A percentile compares a stretch with the other conserved stretches of the same genome.
Evolutionary conservation across 164 flowering plant species (phyloP).

Genomic region (Liriodendron chinense): DNA sequence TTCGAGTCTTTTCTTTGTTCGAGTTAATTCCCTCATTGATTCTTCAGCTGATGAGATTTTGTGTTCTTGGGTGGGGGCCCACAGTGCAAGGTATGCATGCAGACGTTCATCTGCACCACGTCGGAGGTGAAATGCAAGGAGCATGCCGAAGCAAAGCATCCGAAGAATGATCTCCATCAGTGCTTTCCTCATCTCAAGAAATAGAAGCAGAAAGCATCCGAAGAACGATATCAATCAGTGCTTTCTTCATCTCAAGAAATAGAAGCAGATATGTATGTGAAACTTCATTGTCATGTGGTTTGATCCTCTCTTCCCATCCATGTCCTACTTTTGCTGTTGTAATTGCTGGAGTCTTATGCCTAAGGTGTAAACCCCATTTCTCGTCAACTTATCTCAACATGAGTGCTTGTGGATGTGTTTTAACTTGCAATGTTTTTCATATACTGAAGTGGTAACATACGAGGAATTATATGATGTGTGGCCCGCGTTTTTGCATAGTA

Average conservation of each 20-base stretch:
- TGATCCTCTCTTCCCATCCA: background rate
- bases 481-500: background rate
- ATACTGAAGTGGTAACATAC: background rate
- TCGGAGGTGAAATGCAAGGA: conserved; percentile 65
- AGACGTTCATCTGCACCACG: conserved; percentile 67
- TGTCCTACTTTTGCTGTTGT: background rate
- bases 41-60: background rate
- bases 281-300: background rate
- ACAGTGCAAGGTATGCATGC: conserved; percentile 76
- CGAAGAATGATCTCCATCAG: conserved; percentile 40
- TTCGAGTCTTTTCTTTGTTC: background rate
- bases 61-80: conserved; percentile 4
- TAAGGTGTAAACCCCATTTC: background rate
- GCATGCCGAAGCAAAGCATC: conserved; percentile 69
- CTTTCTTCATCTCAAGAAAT: conserved; percentile 57
- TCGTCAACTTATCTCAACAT: background rate
- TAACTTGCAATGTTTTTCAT: background rate
- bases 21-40: background rate
- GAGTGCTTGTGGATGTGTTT: background rate
- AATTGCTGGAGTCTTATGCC: background rate
- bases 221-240: conserved; percentile 44
- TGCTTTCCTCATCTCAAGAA: conserved; percentile 63
- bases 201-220: conserved; percentile 53
- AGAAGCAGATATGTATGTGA: conserved; percentile 1
- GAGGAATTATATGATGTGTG: background rate